Conservation (phyloP, 305 asterid genomes). For the Ruellia speciosa region DNA sequence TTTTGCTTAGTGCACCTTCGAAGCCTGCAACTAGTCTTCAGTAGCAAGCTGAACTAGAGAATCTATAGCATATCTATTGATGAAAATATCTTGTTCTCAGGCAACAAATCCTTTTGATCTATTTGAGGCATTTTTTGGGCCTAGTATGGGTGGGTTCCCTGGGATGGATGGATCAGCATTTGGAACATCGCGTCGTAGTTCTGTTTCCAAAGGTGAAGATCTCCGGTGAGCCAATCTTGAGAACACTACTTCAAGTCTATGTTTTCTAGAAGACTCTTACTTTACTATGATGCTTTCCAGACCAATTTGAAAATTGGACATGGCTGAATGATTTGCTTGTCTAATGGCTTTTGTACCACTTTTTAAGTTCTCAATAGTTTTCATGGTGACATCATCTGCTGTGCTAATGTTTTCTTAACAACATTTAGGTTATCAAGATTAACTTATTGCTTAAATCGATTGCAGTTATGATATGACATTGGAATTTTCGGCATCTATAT, state of each 20-base stretch:
- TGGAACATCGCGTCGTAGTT: conserved; percentile 72
- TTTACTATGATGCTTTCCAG: too few relatives aligned
- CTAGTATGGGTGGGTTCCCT: conserved; percentile 75
- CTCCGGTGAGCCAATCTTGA: conserved; percentile 68
- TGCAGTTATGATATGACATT: conserved; percentile 78
- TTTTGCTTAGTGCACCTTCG: neutral
- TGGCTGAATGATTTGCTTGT: neutral
- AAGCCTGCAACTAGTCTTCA: conserved; percentile 1
- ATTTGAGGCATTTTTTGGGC: conserved; percentile 95
- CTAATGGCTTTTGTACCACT: neutral
- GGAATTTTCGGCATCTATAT: conserved; percentile 86
- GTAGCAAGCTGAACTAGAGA: conserved; percentile 13
- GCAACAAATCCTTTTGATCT: conserved; percentile 96
- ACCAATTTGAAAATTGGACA: too few relatives aligned
- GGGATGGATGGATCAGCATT: conserved; percentile 80
- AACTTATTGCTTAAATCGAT: conserved; percentile 25
- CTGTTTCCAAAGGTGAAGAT: conserved; percentile 93
- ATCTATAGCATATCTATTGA: conserved; percentile 14
- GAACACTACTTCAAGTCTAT: too few relatives aligned
- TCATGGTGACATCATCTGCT: conserved; percentile 12
- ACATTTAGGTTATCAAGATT: conserved; percentile 9
- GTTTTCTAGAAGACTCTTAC: too few relatives aligned
- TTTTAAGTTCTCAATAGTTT: conserved; percentile 13
- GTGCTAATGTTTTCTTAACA: conserved; percentile 13
- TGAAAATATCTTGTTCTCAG: conserved; percentile 26